phyloP scores from a whole-genome alignment of 306 rosid species.

The Dalbergia cultrata region DNA sequence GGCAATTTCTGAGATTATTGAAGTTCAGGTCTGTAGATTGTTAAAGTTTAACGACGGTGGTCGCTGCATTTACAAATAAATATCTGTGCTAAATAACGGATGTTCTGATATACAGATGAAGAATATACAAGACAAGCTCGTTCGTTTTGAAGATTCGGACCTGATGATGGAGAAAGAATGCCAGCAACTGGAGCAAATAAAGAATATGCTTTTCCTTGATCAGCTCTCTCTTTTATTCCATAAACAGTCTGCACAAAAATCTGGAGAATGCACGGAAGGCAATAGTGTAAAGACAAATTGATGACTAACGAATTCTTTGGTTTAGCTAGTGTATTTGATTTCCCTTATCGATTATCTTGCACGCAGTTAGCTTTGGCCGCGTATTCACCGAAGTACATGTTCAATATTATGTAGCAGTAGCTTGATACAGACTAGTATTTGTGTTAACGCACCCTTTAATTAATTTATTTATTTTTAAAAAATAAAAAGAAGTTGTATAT shows the following conservation, averaged over 20 bases:
- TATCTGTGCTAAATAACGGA: constrained; percentile 42
- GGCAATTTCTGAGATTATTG: constrained; percentile 67
- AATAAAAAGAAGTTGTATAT: neutral
- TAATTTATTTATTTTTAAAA: neutral
- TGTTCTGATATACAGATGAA: constrained; percentile 66
- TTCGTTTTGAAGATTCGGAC: constrained; percentile 70
- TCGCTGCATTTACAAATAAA: neutral
- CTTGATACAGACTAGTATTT: constrained; percentile 12
- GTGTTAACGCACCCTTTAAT: neutral
- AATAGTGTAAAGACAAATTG: constrained; percentile 55
- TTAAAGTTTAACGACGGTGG: constrained; percentile 4
- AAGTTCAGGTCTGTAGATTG: constrained; percentile 65
- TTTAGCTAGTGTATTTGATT: constrained; percentile 30
- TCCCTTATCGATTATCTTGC: constrained; percentile 12
- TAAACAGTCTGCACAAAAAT: constrained; percentile 50
- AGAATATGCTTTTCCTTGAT: constrained; percentile 73
- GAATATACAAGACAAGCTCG: constrained; percentile 72
- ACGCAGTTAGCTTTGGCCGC: neutral
- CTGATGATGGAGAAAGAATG: constrained; percentile 79
- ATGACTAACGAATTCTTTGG: constrained; percentile 47
- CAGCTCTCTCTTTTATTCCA: constrained; percentile 70
- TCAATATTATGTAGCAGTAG: neutral
- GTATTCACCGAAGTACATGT: constrained; percentile 6
- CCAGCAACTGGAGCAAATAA: constrained; percentile 79
- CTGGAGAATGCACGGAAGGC: constrained; percentile 46